Evolutionary conservation across 1,284 basidiomycete species (phyloP).

Genomic region (Volvariella volvacea): DNA sequence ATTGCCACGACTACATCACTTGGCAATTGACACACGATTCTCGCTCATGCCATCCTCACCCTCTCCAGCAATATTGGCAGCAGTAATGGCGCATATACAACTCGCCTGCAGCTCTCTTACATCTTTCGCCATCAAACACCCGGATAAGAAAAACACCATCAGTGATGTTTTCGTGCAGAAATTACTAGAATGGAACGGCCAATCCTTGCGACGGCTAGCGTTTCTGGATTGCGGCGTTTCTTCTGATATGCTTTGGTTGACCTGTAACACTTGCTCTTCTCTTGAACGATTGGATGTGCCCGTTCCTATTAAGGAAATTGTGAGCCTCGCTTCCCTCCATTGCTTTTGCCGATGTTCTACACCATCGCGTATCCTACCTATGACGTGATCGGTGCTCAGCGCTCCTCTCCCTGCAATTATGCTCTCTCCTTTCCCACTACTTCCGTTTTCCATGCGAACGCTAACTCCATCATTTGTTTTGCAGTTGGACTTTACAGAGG

Average conservation of each 20-base stretch:
- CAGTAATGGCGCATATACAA: constrained; percentile 29
- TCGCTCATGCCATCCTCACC: constrained; percentile 21
- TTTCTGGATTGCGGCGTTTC: constrained; percentile 41
- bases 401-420: too few species aligned
- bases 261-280: constrained; percentile 35
- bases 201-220: constrained; percentile 36
- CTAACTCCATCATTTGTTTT: too few species aligned
- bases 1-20: constrained; percentile 41
- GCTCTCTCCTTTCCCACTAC: too few species aligned
- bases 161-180: constrained; percentile 32
- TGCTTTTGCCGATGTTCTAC: too few species aligned
- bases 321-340: constrained; percentile 20
- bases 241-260: constrained; percentile 28
- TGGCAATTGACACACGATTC: constrained; percentile 46
- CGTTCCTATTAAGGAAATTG: constrained; percentile 45
- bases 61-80: constrained; percentile 27
- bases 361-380: too few species aligned
- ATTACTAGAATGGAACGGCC: constrained; percentile 35
- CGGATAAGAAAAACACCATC: constrained; percentile 34
- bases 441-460: too few species aligned
- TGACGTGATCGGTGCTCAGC: too few species aligned
- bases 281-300: constrained; percentile 46
- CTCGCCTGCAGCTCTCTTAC: constrained; percentile 32
- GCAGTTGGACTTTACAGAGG: constrained; percentile 25
- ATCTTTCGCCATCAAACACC: constrained; percentile 44